These are phyloP conservation scores for Monilinia laxa DNA, from an alignment of 2,329 filamentous ascomycete species.

Conservation along the genomic window DNA sequence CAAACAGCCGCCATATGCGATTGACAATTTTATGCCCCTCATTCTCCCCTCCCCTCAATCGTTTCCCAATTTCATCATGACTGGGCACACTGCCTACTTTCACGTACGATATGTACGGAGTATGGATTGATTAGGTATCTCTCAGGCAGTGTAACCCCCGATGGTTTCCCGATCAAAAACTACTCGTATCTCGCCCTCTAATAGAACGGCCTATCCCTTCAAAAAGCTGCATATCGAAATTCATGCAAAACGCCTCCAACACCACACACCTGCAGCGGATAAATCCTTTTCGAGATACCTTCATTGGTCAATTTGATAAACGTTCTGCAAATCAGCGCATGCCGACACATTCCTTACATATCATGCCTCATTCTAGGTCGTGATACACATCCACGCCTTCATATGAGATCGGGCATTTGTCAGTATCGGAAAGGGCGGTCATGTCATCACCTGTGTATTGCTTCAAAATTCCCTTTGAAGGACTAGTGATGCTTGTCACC, in stretches of 20 bases:
- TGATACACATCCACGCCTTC: constrained; percentile 9
- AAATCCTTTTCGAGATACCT: constrained; percentile 14
- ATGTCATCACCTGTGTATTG: not conserved
- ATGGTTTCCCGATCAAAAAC: constrained; percentile 7
- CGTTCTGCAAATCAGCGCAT: constrained; percentile 30
- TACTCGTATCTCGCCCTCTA: constrained; percentile 16
- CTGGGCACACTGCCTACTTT: not conserved
- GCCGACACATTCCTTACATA: constrained; percentile 23
- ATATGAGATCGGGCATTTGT: constrained; percentile 20
- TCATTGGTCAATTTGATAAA: constrained; percentile 29
- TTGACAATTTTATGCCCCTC: constrained; percentile 13
- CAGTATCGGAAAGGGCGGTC: constrained; percentile 9
- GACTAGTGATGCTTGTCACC: not conserved
- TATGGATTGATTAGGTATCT: constrained; percentile 4
- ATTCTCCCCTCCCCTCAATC: constrained; percentile 18
- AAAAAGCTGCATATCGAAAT: constrained; percentile 27
- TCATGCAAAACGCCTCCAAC: constrained; percentile 31
- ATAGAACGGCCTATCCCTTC: constrained; percentile 12
- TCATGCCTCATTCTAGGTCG: not conserved
- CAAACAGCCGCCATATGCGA: constrained; percentile 21
- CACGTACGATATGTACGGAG: not conserved
- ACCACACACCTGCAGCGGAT: constrained; percentile 26
- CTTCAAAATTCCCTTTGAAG: not conserved
- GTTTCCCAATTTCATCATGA: constrained; percentile 19
- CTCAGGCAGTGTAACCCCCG: constrained; percentile 9